Evolutionary conservation across 495 filamentous ascomycete species (phyloP).

Genomic region (Penicillium paradoxum): DNA sequence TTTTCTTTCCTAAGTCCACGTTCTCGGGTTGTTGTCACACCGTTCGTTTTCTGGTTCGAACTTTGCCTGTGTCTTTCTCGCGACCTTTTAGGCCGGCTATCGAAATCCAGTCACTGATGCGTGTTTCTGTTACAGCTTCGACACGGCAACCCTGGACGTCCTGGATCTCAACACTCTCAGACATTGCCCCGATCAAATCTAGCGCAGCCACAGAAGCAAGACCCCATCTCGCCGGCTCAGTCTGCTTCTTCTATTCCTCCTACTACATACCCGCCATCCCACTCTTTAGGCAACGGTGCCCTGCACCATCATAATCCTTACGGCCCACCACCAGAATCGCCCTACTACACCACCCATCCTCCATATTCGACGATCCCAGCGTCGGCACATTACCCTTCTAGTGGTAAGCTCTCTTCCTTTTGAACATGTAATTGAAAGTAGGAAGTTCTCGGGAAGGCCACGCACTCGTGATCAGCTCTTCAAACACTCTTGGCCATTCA

Average conservation of each 20-base stretch:
- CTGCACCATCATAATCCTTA: conserved; percentile 48
- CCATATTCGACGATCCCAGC: conserved; percentile 68
- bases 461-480: not conserved
- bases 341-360: conserved; percentile 67
- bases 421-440: not conserved
- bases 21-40: conserved; percentile 25
- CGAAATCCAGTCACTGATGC: conserved; percentile 21
- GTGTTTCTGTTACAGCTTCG: conserved; percentile 29
- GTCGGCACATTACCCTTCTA: conserved; percentile 67
- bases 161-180: conserved; percentile 34
- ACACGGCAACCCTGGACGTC: conserved; percentile 27
- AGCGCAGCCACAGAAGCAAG: conserved; percentile 59
- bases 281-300: conserved; percentile 39
- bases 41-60: conserved; percentile 3
- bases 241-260: conserved; percentile 43
- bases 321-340: conserved; percentile 55
- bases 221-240: conserved; percentile 45
- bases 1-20: conserved; percentile 13
- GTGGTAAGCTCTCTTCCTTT: conserved; percentile 55
- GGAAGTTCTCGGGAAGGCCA: not conserved
- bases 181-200: conserved; percentile 55
- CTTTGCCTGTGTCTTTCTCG: conserved; percentile 10
- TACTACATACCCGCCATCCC: conserved; percentile 54
- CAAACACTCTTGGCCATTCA: not conserved
- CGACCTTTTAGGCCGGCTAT: conserved; percentile 1